Evolutionary conservation across 345 rosid genomes (phyloP), one percentile per base, ranked within the genome.

Genomic region (Boechera retrofracta): DNA sequence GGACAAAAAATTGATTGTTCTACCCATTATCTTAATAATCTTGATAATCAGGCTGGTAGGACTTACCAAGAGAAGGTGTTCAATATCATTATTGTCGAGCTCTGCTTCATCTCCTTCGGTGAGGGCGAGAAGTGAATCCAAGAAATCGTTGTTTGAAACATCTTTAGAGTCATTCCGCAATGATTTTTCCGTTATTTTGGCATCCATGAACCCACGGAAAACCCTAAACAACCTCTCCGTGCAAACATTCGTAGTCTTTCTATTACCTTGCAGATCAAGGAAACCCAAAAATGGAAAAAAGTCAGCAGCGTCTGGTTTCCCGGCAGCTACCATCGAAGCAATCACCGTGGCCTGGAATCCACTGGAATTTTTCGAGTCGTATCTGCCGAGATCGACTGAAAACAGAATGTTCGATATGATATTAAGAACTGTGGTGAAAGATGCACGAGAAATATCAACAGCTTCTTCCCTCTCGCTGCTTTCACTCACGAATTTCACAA

Each of bases 181-280:
- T 44, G 39, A 21, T 21, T 21, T 21, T 21, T 1, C 24, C 24
- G 24, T 31, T 7, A 73, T 75, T 41, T 72, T 45, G 9, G 53
- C n/a, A 38, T 82, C 84, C 1, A 79, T 54, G 11, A 85, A 51
- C 57, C 62, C 75, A 5, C 73, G 64, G 5, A 77, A 63, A 33
- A 69, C 21, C 48, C 5, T 53, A 24, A 74, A 28, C 61, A 84
- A 15, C 24, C 6, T 80, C 28, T 47, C 54, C 0, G 69, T 38
- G 39, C 15, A 12, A 10, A 2, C 18, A 6, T 55, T 67, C 74
- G 65, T 64, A 13, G 75, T 39, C 16, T 73, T 77, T 5, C 6
- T 45, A 26, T 4, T 64, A 12, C 81, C 71, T 56, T 77, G 76
- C 10, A 71, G 61, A 45, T 77, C 77, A 28, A 77, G 72, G 26